Percentiles rank a stretch among this genome's conserved stretches.
phyloP scores from a whole-genome alignment of 352 stramenopile genomes.

The Globisporangium barbulae region DNA sequence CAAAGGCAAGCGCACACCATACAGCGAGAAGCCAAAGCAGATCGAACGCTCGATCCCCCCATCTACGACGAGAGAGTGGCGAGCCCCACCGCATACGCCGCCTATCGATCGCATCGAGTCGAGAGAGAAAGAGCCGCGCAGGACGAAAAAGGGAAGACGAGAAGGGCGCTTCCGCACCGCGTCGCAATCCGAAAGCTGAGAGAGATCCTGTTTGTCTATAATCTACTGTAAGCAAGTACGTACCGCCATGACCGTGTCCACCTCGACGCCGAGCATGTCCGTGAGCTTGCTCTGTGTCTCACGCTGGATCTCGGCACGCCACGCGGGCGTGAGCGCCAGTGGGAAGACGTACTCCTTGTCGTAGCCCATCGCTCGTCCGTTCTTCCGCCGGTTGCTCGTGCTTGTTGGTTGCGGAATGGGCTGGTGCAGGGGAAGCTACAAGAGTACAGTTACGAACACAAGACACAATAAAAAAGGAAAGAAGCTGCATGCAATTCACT shows the following conservation, averaged over 20 bases:
- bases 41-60: not conserved
- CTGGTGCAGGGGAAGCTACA: not conserved
- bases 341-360: conserved; percentile 60
- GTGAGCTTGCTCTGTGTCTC: conserved; percentile 53
- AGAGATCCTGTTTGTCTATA: not conserved
- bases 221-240: conserved; percentile 6
- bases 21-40: not conserved
- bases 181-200: not conserved
- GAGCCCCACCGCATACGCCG: not conserved
- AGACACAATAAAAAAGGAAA: conserved; percentile 1
- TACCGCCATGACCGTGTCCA: conserved; percentile 87
- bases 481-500: not conserved
- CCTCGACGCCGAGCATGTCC: conserved; percentile 79
- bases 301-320: conserved; percentile 55
- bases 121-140: not conserved
- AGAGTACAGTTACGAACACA: not conserved
- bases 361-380: conserved; percentile 21
- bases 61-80: not conserved
- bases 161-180: not conserved
- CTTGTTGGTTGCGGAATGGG: conserved; percentile 8
- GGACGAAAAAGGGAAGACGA: not conserved
- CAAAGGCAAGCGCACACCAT: not conserved
- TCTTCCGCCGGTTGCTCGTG: not conserved
- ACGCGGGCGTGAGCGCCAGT: conserved; percentile 44
- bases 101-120: not conserved